Base-by-base conservation (phyloP, 192 early-diverging fungal species). In the Podila horticola region DNA sequence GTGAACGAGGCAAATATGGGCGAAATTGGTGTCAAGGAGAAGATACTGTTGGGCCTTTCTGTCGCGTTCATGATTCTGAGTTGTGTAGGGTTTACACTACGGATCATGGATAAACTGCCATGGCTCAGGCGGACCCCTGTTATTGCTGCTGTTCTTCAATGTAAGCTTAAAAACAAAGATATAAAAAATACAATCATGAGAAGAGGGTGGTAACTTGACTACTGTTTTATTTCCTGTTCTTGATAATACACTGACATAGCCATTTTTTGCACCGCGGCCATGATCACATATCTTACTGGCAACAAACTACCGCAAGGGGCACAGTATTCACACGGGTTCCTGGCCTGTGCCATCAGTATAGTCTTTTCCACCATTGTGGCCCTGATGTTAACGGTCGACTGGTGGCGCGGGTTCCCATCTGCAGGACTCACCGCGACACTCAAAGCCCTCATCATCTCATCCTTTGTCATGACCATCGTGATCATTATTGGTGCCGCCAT, bases 301-400 rank as follows among this genome's bases (percentile, higher is more conserved):
- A 62, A 73, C 30, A 63, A 41, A 2, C 9, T 81, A 22, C 36
- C 48, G 12, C 57, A 71, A 10, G 71, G 48, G n/a, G 55, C 66
- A 13, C 71, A 81, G 48, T 81, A 65, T 36, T 73, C 77, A 1
- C 77, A 81, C 36, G 77, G 77, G 19, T 81, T 81, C 20, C 58
- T 81, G 9, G 33, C 77, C 20, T 66, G 77, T 52, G 58, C 69
- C 3, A 64, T 73, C 1, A 61, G 66, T 2, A 52, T 71, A 8
- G 12, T 66, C 7, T 62, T 81, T 5, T 81, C 77, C 0, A 19
- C n/a, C 10, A 64, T 81, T 15, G 71, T 73, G 11, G 67, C 62
- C 10, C 36, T 73, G 24, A 69, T 81, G 62, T 31, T 81, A 4
- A 69, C 71, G 0, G 19, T 72, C 6, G 77, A 81, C 36, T 81